Conservation (phyloP, 768 basidiomycete genomes). For the Rhizopogon roseolus region DNA sequence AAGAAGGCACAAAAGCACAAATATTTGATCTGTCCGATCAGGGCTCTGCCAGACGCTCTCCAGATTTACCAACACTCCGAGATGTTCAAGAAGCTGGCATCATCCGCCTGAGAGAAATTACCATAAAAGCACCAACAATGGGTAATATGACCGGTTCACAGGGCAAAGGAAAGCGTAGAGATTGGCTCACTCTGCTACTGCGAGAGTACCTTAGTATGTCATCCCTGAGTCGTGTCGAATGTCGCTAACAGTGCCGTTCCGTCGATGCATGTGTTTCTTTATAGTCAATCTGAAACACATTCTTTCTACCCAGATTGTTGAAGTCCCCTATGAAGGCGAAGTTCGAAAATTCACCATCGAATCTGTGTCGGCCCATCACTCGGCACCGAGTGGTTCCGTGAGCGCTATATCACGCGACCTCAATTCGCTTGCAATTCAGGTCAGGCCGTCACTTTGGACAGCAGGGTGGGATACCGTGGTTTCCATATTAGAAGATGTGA, state of each 20-base stretch:
- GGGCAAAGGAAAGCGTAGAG: slow-evolving; percentile 34
- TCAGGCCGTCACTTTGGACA: slow-evolving; percentile 46
- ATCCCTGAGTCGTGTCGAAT: neutral
- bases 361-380: slow-evolving; percentile 33
- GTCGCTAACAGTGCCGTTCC: neutral
- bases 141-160: slow-evolving; percentile 12
- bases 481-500: slow-evolving; percentile 29
- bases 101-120: slow-evolving; percentile 50
- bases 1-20: slow-evolving; percentile 42
- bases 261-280: neutral
- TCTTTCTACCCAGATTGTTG: slow-evolving; percentile 52
- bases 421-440: slow-evolving; percentile 38
- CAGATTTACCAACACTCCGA: slow-evolving; percentile 47
- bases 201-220: slow-evolving; percentile 64
- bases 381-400: slow-evolving; percentile 13
- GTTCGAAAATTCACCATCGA: slow-evolving; percentile 53
- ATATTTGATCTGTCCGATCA: slow-evolving; percentile 45
- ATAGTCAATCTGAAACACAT: slow-evolving; percentile 73
- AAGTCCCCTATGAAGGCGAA: slow-evolving; percentile 60
- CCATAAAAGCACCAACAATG: slow-evolving; percentile 13
- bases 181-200: slow-evolving; percentile 67
- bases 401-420: slow-evolving; percentile 37
- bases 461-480: slow-evolving; percentile 68
- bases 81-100: slow-evolving; percentile 45
- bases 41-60: slow-evolving; percentile 29